Base-by-base conservation (phyloP, 2,329 filamentous ascomycete genomes). In the Colletotrichum sp. region DNA sequence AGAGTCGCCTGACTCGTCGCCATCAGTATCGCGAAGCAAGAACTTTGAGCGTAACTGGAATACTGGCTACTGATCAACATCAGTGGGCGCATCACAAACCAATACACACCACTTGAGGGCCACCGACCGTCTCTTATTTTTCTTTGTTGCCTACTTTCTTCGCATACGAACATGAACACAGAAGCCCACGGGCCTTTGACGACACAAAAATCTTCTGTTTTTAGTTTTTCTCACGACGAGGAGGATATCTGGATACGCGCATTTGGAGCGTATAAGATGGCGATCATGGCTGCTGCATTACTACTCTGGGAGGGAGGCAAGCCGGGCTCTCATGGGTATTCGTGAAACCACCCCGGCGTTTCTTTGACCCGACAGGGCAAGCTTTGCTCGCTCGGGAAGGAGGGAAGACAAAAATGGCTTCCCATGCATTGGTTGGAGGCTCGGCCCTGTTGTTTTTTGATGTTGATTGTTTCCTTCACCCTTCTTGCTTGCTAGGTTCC, bases 1-100 rank as follows among this genome's bases (percentile, higher is more conserved):
- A 28, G 85, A 86, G 69, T 87, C 85, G 52, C 85, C 85, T 0
- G 85, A 87, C n/a, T 78, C 79, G 9, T 75, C 77, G 24, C 76
- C 77, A 10, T 66, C 76, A 24, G 24, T 67, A 13, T 38, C 71
- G 7, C 68, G 75, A 21, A 58, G 69, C 64, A 78, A 78, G 38
- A 75, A 70, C 56, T 26, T 73, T 36, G 77, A 78, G 48, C 64
- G 75, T 30, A 38, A 43, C 13, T 75, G 75, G 75, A 77, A 69
- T 48, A 36, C 70, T 15, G 73, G 73, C 15, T 71, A 71, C 38
- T 55, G 38, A 55, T 36, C 48, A 32, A 62, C 28, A 21, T 24
- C 32, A 62, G 28, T n/a, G 18, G 9, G 24, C 16, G 6, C n/a
- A 5, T 26, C 32, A 43, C 13, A 13, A 26, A 43, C 32, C 30